These are phyloP conservation scores for Neoscytalidium dimidiatum DNA, from an alignment of 2,329 filamentous ascomycete genomes.

Conservation along the genomic window DNA sequence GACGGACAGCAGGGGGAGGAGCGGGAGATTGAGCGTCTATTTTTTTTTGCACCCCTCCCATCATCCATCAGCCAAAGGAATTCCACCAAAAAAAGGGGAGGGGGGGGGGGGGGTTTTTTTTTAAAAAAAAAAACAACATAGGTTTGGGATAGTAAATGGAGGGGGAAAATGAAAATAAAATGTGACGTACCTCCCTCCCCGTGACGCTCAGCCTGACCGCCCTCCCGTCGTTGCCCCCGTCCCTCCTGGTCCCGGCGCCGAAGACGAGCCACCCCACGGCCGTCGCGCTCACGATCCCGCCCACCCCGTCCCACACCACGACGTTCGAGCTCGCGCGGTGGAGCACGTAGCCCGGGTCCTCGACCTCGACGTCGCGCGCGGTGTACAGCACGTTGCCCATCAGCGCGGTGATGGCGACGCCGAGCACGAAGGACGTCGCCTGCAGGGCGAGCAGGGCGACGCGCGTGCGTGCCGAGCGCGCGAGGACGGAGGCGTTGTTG, in stretches of 20 bases:
- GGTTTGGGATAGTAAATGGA: too few relatives aligned
- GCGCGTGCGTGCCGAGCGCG: not conserved
- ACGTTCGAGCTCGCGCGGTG: not conserved
- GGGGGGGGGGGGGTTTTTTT: not conserved
- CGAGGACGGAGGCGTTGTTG: not conserved
- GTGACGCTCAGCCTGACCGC: not conserved
- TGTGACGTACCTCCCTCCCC: not conserved
- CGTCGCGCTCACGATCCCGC: not conserved
- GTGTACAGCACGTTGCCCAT: conserved; percentile 7
- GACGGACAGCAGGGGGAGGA: not conserved
- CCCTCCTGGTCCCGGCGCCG: not conserved
- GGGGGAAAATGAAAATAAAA: not conserved
- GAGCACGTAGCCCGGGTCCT: conserved; percentile 1
- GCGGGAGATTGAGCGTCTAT: not conserved
- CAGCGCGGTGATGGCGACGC: not conserved
- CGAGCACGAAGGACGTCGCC: not conserved
- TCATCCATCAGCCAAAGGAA: too few relatives aligned
- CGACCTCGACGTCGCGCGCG: not conserved
- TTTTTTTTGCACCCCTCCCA: not conserved
- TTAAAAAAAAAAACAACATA: not conserved
- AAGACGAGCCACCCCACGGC: not conserved
- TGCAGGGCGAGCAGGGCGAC: not conserved
- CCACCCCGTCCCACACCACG: conserved; percentile 1
- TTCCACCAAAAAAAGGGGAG: too few relatives aligned
- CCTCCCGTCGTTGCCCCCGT: too few relatives aligned